These are phyloP conservation scores for Fusarium cicatricum DNA, from an alignment of 2,329 filamentous ascomycete species.

Conservation along the genomic window DNA sequence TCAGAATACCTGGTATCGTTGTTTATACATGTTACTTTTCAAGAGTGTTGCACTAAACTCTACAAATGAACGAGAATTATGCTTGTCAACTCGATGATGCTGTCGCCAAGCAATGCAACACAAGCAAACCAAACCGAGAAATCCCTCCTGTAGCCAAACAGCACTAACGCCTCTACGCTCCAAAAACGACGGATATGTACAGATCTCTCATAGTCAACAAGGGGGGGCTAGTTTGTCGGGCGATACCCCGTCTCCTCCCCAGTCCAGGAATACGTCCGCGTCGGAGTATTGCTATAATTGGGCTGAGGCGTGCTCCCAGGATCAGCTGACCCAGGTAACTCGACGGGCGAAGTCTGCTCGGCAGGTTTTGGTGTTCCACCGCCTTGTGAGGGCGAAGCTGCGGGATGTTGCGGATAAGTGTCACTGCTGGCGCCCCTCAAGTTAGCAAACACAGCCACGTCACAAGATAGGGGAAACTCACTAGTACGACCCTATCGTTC, in stretches of 20 bases:
- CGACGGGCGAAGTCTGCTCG: constrained; percentile 39
- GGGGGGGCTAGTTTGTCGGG: constrained; percentile 25
- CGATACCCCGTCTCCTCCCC: constrained; percentile 42
- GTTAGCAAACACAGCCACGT: constrained; percentile 5
- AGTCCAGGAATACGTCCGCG: constrained; percentile 44
- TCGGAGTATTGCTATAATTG: constrained; percentile 36
- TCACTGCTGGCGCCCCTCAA: constrained; percentile 14
- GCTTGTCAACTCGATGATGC: too few relatives aligned
- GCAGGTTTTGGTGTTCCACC: constrained; percentile 29
- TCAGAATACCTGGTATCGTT: too few relatives aligned
- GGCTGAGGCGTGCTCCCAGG: constrained; percentile 48
- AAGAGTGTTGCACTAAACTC: too few relatives aligned
- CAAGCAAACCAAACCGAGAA: background rate
- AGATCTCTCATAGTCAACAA: background rate
- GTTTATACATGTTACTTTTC: too few relatives aligned
- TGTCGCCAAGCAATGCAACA: background rate
- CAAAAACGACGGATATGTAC: background rate
- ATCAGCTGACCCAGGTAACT: constrained; percentile 47
- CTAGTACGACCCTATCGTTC: constrained; percentile 39
- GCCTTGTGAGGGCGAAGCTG: constrained; percentile 23
- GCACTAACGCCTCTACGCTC: background rate
- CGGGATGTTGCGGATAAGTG: constrained; percentile 21
- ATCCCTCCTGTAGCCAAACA: too few relatives aligned
- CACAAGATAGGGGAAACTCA: constrained; percentile 28
- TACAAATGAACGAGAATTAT: too few relatives aligned